Evolutionary conservation across 1,139 yeast genomes (phyloP), one percentile per base, ranked within the genome.

Genomic region (Yamadazyma songkhlaensis): DNA sequence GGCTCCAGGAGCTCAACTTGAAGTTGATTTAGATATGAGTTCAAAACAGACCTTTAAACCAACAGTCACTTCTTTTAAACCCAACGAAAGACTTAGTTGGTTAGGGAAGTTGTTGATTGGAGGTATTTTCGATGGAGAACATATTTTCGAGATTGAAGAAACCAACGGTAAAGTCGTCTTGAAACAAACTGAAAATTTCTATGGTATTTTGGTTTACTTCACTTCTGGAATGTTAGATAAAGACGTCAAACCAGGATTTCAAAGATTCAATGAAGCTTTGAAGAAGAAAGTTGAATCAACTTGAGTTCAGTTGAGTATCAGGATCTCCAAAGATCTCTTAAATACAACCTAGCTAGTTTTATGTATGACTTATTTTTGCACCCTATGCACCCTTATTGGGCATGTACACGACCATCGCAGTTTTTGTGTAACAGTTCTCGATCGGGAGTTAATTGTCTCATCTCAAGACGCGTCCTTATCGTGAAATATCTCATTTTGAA

Each of bases 91-190:
- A 24, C 23, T 31, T 9, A 13, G 22, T 13, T 31, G 34, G 34
- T 24, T 31, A n/a, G 34, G 34, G 5, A 23, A 24, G 8, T 25
- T 31, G 10, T n/a, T 23, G 4, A 9, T 31, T 9, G n/a, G 6
- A 6, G 34, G 34, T 9, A 12, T 31, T 10, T 31, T 31, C 20
- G 34, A 31, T 31, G 34, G 34, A 9, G 22, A 23, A 13, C 34
- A 31, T 23, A 22, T 9, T 9, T 31, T 31, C 22, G 22, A 13
- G 23, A 23, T 31, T 8, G 23, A 14, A 13, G 28, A 23, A n/a
- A n/a, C 23, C 3, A 13, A n/a, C 11, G 28, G 12, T 4, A 9
- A 14, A 31, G 22, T 24, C 4, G 9, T 11, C 2, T 31, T 31
- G 6, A 31, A 22, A 11, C 34, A 31, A 24, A 12, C 21, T 31